Evolutionary conservation across 441 rosid genomes (phyloP).

Genomic region (Gossypium davidsonii): DNA sequence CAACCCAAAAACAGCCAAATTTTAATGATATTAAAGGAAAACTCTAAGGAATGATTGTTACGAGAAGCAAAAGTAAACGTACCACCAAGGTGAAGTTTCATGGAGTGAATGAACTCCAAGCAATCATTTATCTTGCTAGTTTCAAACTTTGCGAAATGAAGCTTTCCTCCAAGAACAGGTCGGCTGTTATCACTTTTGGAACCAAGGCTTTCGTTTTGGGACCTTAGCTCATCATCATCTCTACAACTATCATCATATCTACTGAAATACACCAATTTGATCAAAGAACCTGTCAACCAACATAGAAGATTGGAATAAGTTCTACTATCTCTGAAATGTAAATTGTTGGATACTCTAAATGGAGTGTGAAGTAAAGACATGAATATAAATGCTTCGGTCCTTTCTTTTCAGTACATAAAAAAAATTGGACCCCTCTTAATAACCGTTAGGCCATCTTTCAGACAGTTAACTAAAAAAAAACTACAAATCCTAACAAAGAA

Average conservation of each 20-base stretch:
- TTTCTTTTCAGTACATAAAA: not conserved
- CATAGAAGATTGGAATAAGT: not conserved
- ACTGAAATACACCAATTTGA: constrained; percentile 73
- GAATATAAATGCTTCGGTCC: not conserved
- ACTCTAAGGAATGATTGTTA: not conserved
- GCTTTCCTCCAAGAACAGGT: constrained; percentile 45
- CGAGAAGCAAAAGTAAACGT: constrained; percentile 7
- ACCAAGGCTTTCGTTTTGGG: constrained; percentile 26
- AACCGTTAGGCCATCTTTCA: not conserved
- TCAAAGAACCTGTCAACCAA: constrained; percentile 54
- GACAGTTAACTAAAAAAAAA: not conserved
- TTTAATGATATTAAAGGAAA: not conserved
- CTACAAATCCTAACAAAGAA: not conserved
- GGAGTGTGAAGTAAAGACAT: constrained; percentile 1
- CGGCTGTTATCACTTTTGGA: constrained; percentile 18
- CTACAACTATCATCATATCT: constrained; percentile 21
- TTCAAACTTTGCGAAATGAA: constrained; percentile 75
- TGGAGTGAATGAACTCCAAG: constrained; percentile 57
- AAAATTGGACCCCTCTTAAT: not conserved
- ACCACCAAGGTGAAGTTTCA: constrained; percentile 54
- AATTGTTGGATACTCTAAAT: not conserved
- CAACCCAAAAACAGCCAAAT: not conserved
- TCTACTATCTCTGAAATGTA: not conserved
- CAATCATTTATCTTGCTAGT: constrained; percentile 77
- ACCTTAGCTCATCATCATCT: constrained; percentile 23